Percentiles rank a stretch among this genome's conserved stretches.
Conservation (phyloP, 2,329 filamentous ascomycete genomes). For the Trichoderma sp. region DNA sequence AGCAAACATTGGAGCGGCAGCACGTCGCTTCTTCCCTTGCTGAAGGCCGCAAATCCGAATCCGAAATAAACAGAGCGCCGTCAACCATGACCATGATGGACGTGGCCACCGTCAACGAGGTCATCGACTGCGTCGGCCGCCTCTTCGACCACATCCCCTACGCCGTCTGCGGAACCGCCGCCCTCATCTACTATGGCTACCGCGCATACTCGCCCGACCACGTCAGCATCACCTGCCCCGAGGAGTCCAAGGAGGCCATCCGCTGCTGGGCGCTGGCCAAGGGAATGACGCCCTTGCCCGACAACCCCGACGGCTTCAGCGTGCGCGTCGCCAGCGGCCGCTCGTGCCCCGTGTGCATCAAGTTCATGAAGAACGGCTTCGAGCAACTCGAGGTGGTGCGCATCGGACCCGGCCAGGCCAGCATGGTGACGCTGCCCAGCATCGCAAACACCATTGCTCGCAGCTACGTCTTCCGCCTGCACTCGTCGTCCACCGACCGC, state of each 20-base stretch:
- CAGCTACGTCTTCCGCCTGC: slow-evolving; percentile 35
- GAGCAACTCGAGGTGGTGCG: slow-evolving; percentile 30
- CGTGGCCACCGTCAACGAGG: slow-evolving; percentile 35
- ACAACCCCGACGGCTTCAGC: slow-evolving; percentile 37
- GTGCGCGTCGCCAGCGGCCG: slow-evolving; percentile 37
- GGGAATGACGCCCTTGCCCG: slow-evolving; percentile 32
- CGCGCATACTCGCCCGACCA: slow-evolving; percentile 31
- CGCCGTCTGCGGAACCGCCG: slow-evolving; percentile 48
- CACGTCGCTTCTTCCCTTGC: background rate
- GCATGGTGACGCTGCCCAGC: slow-evolving; percentile 38
- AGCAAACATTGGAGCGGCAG: background rate
- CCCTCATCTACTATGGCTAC: slow-evolving; percentile 48
- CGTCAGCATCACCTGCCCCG: slow-evolving; percentile 46
- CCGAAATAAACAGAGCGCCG: background rate
- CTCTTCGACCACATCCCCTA: slow-evolving; percentile 48
- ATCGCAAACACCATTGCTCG: slow-evolving; percentile 39
- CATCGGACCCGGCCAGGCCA: slow-evolving; percentile 25
- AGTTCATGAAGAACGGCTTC: slow-evolving; percentile 36
- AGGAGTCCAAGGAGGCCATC: slow-evolving; percentile 38
- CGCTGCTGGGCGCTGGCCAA: slow-evolving; percentile 43
- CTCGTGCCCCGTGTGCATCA: slow-evolving; percentile 40
- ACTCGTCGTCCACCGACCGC: slow-evolving; percentile 17
- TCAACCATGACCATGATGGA: slow-evolving; percentile 30
- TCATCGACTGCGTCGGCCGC: slow-evolving; percentile 43
- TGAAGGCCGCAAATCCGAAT: background rate